Conservation (phyloP, 257 asterid genomes). For the Echites panduratus region DNA sequence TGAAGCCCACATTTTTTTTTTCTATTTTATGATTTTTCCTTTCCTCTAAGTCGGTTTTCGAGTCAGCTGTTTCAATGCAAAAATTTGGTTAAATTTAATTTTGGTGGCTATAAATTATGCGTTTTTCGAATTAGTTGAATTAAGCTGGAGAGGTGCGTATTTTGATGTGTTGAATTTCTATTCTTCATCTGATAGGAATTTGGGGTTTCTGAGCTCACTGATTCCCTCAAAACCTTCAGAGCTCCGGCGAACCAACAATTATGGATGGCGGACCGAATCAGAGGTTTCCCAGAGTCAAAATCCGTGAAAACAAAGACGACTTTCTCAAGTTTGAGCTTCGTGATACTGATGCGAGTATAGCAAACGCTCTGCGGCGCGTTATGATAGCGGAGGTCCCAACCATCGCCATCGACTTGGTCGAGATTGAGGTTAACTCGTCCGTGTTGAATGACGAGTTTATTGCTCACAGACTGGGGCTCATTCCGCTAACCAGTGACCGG, state of each 20-base stretch:
- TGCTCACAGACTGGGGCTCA: slow-evolving; percentile 88
- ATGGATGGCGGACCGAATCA: slow-evolving; percentile 82
- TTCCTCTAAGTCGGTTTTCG: background rate
- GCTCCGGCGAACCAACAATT: background rate
- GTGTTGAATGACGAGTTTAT: slow-evolving; percentile 90
- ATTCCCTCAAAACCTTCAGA: slow-evolving; percentile 7
- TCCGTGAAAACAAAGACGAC: slow-evolving; percentile 71
- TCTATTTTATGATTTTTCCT: background rate
- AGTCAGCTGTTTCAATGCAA: background rate
- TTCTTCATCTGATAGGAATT: background rate
- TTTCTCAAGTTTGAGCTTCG: slow-evolving; percentile 89
- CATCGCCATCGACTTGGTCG: slow-evolving; percentile 88
- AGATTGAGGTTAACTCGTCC: slow-evolving; percentile 91
- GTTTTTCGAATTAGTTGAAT: background rate
- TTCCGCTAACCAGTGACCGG: slow-evolving; percentile 81
- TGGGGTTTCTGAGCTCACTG: slow-evolving; percentile 2
- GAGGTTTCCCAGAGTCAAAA: slow-evolving; percentile 79
- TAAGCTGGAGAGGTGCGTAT: background rate
- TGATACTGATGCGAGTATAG: slow-evolving; percentile 82
- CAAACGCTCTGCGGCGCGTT: slow-evolving; percentile 97
- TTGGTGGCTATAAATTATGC: background rate
- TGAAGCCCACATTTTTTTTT: background rate
- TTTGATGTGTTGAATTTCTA: background rate
- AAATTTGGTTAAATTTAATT: background rate
- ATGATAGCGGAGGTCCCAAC: slow-evolving; percentile 97